phyloP scores from a whole-genome alignment of 192 early-diverging fungal genomes.

The Coemansia sp. region DNA sequence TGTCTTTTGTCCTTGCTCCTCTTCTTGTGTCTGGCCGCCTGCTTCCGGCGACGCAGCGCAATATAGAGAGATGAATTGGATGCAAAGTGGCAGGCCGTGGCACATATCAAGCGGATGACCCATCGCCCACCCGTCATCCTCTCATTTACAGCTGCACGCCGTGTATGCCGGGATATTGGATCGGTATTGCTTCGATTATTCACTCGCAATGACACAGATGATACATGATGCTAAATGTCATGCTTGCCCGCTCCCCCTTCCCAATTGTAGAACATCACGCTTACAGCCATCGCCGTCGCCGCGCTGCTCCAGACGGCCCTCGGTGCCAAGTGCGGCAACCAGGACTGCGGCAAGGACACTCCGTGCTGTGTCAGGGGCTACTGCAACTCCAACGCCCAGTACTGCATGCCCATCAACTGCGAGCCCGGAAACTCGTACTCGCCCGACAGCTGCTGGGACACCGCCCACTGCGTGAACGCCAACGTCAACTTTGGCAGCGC shows the following conservation, averaged over 20 bases:
- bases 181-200: background rate
- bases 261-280: slow-evolving; percentile 31
- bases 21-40: too few species aligned
- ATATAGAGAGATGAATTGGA: too few species aligned
- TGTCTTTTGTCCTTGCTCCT: too few species aligned
- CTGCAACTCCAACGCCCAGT: slow-evolving; percentile 37
- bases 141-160: background rate
- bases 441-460: slow-evolving; percentile 39
- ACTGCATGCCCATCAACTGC: slow-evolving; percentile 45
- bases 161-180: background rate
- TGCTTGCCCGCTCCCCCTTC: background rate
- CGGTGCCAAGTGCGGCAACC: slow-evolving; percentile 34
- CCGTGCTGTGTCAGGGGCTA: slow-evolving; percentile 50
- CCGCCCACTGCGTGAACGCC: slow-evolving; percentile 43
- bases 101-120: background rate
- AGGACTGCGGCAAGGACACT: slow-evolving; percentile 32
- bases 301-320: slow-evolving; percentile 40
- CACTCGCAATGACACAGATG: too few species aligned
- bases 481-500: slow-evolving; percentile 30
- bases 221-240: background rate
- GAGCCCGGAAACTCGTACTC: slow-evolving; percentile 45
- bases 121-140: background rate
- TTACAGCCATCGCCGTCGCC: slow-evolving; percentile 33
- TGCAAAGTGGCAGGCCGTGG: background rate
- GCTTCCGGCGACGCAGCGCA: too few species aligned